These are phyloP conservation scores for Picochlorum costavermella DNA, from an alignment of 139 green algal species.

Conservation along the genomic window DNA sequence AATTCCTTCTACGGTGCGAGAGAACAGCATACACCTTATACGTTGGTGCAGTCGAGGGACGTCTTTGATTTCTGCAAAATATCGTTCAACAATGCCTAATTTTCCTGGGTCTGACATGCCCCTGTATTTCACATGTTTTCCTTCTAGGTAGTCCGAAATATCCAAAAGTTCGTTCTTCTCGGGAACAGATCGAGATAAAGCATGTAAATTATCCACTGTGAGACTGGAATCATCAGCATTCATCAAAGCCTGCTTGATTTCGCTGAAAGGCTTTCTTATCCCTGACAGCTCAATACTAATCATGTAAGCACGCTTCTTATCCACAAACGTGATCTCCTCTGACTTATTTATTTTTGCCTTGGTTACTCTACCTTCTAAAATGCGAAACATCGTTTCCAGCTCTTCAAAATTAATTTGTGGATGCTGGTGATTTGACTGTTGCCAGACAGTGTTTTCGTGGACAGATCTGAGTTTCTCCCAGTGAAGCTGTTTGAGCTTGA, in stretches of 20 bases:
- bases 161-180: slow-evolving; percentile 46
- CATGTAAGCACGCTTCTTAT: slow-evolving; percentile 71
- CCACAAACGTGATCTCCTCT: slow-evolving; percentile 53
- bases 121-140: slow-evolving; percentile 46
- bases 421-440: slow-evolving; percentile 13
- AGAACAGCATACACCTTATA: slow-evolving; percentile 59
- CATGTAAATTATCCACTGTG: slow-evolving; percentile 53
- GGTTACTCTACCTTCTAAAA: slow-evolving; percentile 16
- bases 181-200: slow-evolving; percentile 48
- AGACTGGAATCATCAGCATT: slow-evolving; percentile 52
- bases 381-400: slow-evolving; percentile 57
- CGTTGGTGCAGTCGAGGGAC: slow-evolving; percentile 61
- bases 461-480: slow-evolving; percentile 69
- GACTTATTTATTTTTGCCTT: slow-evolving; percentile 9
- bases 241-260: slow-evolving; percentile 54
- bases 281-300: slow-evolving; percentile 73
- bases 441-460: slow-evolving; percentile 56
- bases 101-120: slow-evolving; percentile 34
- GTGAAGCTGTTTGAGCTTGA: slow-evolving; percentile 70
- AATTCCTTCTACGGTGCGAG: slow-evolving; percentile 35
- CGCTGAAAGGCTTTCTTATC: slow-evolving; percentile 48
- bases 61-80: slow-evolving; percentile 68
- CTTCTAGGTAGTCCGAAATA: slow-evolving; percentile 46
- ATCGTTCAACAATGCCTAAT: slow-evolving; percentile 70
- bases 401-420: slow-evolving; percentile 43